phyloP scores from a whole-genome alignment of 2,329 filamentous ascomycete genomes.

The Cryphonectria parasitica region DNA sequence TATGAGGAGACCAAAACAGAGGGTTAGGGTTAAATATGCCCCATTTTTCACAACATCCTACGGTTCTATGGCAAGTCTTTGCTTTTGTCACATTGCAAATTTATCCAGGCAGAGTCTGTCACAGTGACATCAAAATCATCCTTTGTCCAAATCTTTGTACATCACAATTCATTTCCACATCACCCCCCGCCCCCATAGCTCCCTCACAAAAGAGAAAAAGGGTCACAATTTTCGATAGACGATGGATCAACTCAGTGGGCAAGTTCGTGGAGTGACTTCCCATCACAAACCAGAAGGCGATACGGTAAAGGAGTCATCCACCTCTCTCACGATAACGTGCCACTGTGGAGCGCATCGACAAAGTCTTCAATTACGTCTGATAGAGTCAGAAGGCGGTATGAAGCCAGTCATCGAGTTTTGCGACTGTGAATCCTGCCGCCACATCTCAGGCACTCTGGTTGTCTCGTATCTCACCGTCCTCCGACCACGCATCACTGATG shows the following conservation, averaged over 20 bases:
- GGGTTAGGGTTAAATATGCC: too few relatives aligned
- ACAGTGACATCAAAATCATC: too few relatives aligned
- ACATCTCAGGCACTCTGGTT: constrained; percentile 42
- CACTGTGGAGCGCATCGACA: constrained; percentile 8
- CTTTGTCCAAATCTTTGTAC: too few relatives aligned
- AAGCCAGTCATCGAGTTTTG: constrained; percentile 31
- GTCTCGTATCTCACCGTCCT: constrained; percentile 43
- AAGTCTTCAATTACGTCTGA: not conserved
- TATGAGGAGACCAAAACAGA: too few relatives aligned
- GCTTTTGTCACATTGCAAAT: too few relatives aligned
- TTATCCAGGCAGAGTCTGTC: too few relatives aligned
- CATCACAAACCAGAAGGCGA: not conserved
- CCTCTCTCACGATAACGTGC: not conserved
- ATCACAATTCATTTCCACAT: not conserved
- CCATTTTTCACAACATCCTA: too few relatives aligned
- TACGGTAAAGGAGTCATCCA: not conserved
- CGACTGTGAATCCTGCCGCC: constrained; percentile 36
- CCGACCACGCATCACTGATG: constrained; percentile 30
- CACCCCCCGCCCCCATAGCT: too few relatives aligned
- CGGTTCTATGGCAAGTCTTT: too few relatives aligned
- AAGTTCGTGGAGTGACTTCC: not conserved
- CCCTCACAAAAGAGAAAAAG: not conserved
- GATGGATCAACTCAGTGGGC: not conserved
- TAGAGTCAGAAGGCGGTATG: not conserved
- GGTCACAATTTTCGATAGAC: not conserved